These are phyloP conservation scores for Colletotrichum sp. DNA, from an alignment of 2,329 filamentous ascomycete species.

Conservation along the genomic window DNA sequence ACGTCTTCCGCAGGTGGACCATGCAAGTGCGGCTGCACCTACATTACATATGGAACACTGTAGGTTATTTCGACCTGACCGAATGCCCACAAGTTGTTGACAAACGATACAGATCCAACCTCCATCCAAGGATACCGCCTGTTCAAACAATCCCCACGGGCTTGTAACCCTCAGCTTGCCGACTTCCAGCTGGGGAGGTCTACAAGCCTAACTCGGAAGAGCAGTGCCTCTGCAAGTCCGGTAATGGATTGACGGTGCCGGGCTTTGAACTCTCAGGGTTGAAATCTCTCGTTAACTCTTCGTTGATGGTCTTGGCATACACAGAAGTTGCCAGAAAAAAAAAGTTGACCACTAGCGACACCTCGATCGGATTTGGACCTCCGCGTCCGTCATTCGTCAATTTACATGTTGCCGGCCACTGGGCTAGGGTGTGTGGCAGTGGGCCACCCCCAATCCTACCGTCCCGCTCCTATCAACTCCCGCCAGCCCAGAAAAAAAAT, in stretches of 20 bases:
- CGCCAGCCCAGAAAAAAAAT: neutral
- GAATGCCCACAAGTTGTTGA: neutral
- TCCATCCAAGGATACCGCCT: neutral
- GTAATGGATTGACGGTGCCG: neutral
- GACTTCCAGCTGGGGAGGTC: neutral
- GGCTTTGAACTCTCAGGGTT: neutral
- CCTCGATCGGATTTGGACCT: neutral
- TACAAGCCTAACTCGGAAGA: neutral
- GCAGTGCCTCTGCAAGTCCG: neutral
- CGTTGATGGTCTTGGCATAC: neutral
- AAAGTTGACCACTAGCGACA: neutral
- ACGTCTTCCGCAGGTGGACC: slow-evolving; percentile 1
- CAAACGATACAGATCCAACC: neutral
- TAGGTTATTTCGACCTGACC: slow-evolving; percentile 14
- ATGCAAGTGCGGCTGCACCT: slow-evolving; percentile 10
- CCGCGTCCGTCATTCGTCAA: neutral
- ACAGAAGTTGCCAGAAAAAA: neutral
- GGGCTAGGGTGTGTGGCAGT: neutral
- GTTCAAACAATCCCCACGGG: neutral
- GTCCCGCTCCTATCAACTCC: neutral
- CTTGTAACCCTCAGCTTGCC: neutral
- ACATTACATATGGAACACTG: neutral
- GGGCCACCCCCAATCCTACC: neutral
- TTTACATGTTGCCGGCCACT: neutral
- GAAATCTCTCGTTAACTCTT: neutral